A percentile compares a stretch with the other conserved stretches of the same genome.
These are phyloP conservation scores for Schwanniomyces polymorphus DNA, from an alignment of 805 yeast genomes.

Conservation along the genomic window DNA sequence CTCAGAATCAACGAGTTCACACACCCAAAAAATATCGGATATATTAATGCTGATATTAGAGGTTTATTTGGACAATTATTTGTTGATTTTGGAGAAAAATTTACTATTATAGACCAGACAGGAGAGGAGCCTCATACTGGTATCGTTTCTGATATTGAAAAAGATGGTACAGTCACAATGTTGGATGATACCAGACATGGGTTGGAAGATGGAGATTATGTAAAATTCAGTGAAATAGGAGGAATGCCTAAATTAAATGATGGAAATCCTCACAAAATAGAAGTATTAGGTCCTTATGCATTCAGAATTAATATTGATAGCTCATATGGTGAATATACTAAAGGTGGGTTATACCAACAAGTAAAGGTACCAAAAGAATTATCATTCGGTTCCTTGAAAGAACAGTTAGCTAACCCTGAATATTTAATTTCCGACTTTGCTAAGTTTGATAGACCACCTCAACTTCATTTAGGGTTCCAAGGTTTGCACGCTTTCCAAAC, in stretches of 20 bases:
- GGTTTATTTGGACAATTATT: conserved; percentile 89
- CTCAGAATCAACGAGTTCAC: conserved; percentile 73
- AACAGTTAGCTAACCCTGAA: conserved; percentile 78
- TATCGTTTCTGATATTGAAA: conserved; percentile 84
- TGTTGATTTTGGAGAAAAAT: conserved; percentile 84
- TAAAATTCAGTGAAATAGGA: conserved; percentile 80
- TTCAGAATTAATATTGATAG: conserved; percentile 67
- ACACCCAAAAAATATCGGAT: conserved; percentile 72
- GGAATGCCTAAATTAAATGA: conserved; percentile 77
- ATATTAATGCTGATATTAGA: conserved; percentile 75
- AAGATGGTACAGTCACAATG: conserved; percentile 88
- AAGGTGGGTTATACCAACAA: conserved; percentile 90
- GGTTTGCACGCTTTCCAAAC: conserved; percentile 77
- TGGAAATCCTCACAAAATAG: conserved; percentile 71
- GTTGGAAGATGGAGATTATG: conserved; percentile 86
- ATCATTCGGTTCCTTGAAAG: conserved; percentile 60
- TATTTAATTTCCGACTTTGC: conserved; percentile 84
- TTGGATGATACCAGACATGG: conserved; percentile 93
- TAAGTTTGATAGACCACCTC: conserved; percentile 89
- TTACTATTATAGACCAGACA: conserved; percentile 77
- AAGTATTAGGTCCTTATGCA: conserved; percentile 93
- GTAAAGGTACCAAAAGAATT: conserved; percentile 77
- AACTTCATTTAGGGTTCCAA: conserved; percentile 88
- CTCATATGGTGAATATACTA: conserved; percentile 60
- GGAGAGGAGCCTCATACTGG: conserved; percentile 94